A percentile compares a stretch with the other conserved stretches of the same genome.
Conservation (phyloP, 2,329 filamentous ascomycete species). For the Verticillium isaacii region DNA sequence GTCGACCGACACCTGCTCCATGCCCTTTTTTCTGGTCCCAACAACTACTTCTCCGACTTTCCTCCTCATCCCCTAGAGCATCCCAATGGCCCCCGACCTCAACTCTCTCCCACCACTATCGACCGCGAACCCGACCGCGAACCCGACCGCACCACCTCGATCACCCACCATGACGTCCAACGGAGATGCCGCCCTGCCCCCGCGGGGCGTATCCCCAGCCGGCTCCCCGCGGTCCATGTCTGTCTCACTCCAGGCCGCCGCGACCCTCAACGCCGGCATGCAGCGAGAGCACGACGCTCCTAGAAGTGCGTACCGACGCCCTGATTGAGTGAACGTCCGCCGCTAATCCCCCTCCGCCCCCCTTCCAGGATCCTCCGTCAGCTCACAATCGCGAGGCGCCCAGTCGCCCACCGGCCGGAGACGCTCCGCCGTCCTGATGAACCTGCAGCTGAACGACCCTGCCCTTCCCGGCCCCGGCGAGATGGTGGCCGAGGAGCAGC, state of each 20-base stretch:
- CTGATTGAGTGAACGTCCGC: not conserved
- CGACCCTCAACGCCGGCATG: slow-evolving; percentile 72
- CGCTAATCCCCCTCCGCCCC: not conserved
- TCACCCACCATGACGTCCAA: slow-evolving; percentile 12
- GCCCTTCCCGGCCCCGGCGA: slow-evolving; percentile 63
- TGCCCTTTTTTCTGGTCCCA: not conserved
- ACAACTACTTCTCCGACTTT: not conserved
- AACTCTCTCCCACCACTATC: slow-evolving; percentile 7
- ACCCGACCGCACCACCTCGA: slow-evolving; percentile 14
- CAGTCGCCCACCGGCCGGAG: slow-evolving; percentile 49
- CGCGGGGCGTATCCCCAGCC: slow-evolving; percentile 46
- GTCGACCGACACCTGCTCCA: not conserved
- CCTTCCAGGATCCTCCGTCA: slow-evolving; percentile 44
- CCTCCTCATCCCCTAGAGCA: not conserved
- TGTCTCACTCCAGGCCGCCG: slow-evolving; percentile 69
- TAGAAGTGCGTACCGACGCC: slow-evolving; percentile 37
- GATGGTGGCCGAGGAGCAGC: slow-evolving; percentile 48
- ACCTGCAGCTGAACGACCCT: slow-evolving; percentile 70
- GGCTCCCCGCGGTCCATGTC: slow-evolving; percentile 62
- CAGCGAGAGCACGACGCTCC: slow-evolving; percentile 62
- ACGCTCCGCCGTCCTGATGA: slow-evolving; percentile 67
- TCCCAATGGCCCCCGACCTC: slow-evolving; percentile 8
- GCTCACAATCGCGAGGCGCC: slow-evolving; percentile 42
- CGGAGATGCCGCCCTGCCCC: slow-evolving; percentile 8
- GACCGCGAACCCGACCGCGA: not conserved